Conservation (phyloP, 371 early-diverging fungal genomes). For the Massospora cicadina region DNA sequence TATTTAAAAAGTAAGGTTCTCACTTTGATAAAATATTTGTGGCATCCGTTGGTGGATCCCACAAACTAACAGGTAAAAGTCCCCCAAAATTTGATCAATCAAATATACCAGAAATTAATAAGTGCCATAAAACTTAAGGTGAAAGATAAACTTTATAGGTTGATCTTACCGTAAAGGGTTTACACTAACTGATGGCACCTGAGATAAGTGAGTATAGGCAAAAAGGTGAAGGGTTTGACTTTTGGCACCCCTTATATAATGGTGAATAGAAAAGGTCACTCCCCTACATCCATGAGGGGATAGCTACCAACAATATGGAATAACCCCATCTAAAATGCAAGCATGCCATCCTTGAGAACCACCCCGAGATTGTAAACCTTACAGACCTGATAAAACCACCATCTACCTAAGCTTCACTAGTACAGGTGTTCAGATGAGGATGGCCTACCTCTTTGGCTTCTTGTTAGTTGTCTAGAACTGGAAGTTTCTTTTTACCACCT, state of each 20-base stretch:
- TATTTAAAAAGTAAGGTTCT: too few relatives aligned
- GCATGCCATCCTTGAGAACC: slow-evolving; percentile 58
- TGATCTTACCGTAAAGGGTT: too few relatives aligned
- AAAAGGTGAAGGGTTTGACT: slow-evolving; percentile 22
- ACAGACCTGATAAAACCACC: slow-evolving; percentile 67
- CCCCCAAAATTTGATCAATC: too few relatives aligned
- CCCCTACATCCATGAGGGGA: slow-evolving; percentile 47
- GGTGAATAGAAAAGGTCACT: slow-evolving; percentile 73
- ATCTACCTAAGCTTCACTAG: slow-evolving; percentile 42
- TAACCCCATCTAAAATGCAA: slow-evolving; percentile 91
- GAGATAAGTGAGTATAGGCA: not conserved
- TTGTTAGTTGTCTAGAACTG: slow-evolving; percentile 33
- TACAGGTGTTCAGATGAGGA: slow-evolving; percentile 47
- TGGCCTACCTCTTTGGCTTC: slow-evolving; percentile 63
- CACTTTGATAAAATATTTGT: too few relatives aligned
- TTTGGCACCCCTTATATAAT: slow-evolving; percentile 56
- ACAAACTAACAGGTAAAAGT: too few relatives aligned
- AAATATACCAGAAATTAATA: too few relatives aligned
- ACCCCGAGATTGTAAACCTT: slow-evolving; percentile 82
- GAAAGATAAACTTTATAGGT: too few relatives aligned
- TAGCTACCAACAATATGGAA: slow-evolving; percentile 73
- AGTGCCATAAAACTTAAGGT: too few relatives aligned
- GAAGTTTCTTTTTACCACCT: slow-evolving; percentile 44
- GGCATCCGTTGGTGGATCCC: too few relatives aligned
- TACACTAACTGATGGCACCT: slow-evolving; percentile 5